These are phyloP conservation scores for Paxillus ammoniavirescens DNA, from an alignment of 768 basidiomycete species.

Conservation along the genomic window DNA sequence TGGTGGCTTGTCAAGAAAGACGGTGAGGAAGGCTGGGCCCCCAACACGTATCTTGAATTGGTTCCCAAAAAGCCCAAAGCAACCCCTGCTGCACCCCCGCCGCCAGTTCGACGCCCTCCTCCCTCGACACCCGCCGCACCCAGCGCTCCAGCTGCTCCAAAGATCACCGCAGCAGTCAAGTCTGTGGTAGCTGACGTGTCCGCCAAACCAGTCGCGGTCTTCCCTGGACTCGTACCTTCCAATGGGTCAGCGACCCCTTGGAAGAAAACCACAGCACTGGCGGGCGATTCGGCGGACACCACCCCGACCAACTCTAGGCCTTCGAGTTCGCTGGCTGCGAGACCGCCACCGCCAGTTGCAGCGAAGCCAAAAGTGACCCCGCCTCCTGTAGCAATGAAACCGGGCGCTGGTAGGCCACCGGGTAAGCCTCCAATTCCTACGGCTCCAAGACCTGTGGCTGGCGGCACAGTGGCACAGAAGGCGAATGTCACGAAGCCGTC, in stretches of 20 bases:
- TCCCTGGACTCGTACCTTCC: slow-evolving; percentile 67
- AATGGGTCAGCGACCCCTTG: slow-evolving; percentile 74
- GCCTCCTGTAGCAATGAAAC: slow-evolving; percentile 56
- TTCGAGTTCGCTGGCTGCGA: slow-evolving; percentile 46
- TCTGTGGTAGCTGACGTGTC: slow-evolving; percentile 54
- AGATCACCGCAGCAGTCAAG: slow-evolving; percentile 34
- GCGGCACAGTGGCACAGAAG: slow-evolving; percentile 35
- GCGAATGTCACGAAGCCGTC: slow-evolving; percentile 39
- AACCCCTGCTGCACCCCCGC: slow-evolving; percentile 67
- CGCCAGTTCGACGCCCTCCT: slow-evolving; percentile 50
- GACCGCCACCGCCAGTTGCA: slow-evolving; percentile 58
- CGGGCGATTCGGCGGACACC: slow-evolving; percentile 32
- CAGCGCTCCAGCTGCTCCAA: slow-evolving; percentile 34
- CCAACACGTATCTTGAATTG: slow-evolving; percentile 88
- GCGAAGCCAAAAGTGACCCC: slow-evolving; percentile 64
- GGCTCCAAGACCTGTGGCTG: slow-evolving; percentile 49
- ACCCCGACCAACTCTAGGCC: slow-evolving; percentile 51
- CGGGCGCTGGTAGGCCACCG: slow-evolving; percentile 45
- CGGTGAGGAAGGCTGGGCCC: slow-evolving; percentile 89
- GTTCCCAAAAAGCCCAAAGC: slow-evolving; percentile 66
- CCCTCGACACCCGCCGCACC: slow-evolving; percentile 40
- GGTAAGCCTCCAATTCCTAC: slow-evolving; percentile 64
- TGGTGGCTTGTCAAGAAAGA: slow-evolving; percentile 97
- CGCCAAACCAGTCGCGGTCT: slow-evolving; percentile 81
- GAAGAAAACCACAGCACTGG: slow-evolving; percentile 54